Percentiles rank a stretch among this genome's conserved stretches.
Conservation (phyloP, 257 asterid species). For the Solanum sparsipilum region DNA sequence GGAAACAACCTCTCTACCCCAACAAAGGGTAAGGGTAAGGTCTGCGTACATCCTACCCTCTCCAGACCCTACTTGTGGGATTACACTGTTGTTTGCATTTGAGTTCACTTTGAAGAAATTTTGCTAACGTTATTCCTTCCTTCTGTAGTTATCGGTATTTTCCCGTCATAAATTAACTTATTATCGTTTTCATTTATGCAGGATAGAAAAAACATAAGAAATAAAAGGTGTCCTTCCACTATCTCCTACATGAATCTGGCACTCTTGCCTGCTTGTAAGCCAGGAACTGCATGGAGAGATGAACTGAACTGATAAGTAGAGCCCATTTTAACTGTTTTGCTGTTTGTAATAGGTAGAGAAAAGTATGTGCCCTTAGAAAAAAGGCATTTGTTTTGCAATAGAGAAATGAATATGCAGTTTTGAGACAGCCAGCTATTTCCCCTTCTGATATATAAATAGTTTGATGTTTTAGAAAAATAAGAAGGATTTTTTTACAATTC, state of each 20-base stretch:
- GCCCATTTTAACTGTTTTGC: neutral
- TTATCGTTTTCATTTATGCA: neutral
- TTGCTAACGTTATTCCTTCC: neutral
- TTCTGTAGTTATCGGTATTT: neutral
- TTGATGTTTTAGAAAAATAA: neutral
- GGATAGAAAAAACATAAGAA: neutral
- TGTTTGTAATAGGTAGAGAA: neutral
- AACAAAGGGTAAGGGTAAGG: neutral
- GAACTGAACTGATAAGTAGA: neutral
- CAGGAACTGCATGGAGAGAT: neutral
- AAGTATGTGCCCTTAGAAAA: neutral
- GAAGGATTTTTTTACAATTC: neutral
- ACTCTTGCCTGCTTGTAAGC: neutral
- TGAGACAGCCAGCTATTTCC: neutral
- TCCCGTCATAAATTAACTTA: neutral
- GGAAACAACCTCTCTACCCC: neutral
- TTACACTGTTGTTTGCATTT: neutral
- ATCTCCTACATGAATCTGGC: neutral
- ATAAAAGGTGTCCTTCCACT: neutral
- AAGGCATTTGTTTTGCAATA: neutral
- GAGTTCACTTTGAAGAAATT: neutral
- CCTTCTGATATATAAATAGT: neutral
- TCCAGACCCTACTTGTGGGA: neutral
- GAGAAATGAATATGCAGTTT: neutral
- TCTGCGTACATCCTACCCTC: neutral